Evolutionary conservation across 2,329 filamentous ascomycete species (phyloP), one percentile per base, ranked within the genome.

Genomic region (Lachnellula hyalina): DNA sequence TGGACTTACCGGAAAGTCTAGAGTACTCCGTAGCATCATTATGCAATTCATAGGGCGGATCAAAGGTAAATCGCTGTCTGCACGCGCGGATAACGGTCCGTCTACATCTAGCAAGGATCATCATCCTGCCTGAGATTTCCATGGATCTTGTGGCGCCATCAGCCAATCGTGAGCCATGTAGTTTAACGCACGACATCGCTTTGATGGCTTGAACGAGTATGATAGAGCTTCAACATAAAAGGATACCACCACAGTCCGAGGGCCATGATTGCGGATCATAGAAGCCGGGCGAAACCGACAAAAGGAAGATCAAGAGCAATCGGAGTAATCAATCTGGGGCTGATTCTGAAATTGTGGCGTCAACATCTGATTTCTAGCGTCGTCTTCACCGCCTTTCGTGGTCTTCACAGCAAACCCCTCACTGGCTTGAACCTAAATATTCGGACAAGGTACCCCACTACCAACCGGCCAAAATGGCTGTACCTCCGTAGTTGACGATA

Each of bases 41-140:
- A 56, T 54, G 49, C 56, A 48, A 42, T 56, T 53, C 58, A 36
- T 58, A 61, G 44, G 61, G 60, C 60, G 59, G 61, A 61, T 58
- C 58, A 59, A 42, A 51, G 35, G 25, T 50, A 56, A 58, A 62
- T 58, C 55, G 56, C 32, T 53, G 52, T 38, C 53, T 63, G 60
- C 60, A 61, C 57, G 60, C 54, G 58, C 62, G 62, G 60, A 59
- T 63, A 63, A 64, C 61, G 61, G 62, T 57, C 61, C 60, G 63
- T 61, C 58, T 52, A 54, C 54, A 54, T 54, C 11, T 21, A 54
- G 40, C 62, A 54, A 55, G 58, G 56, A 56, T 61, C 42, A 15
- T 47, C 54, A 52, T 46, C 52, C 56, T 63, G 59, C 56, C 57
- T 57, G 49, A 58, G 51, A 57, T 50, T 53, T 40, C 46, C 36